Conservation (phyloP, 1,284 basidiomycete species). For the Ceratobasidium sp. region DNA sequence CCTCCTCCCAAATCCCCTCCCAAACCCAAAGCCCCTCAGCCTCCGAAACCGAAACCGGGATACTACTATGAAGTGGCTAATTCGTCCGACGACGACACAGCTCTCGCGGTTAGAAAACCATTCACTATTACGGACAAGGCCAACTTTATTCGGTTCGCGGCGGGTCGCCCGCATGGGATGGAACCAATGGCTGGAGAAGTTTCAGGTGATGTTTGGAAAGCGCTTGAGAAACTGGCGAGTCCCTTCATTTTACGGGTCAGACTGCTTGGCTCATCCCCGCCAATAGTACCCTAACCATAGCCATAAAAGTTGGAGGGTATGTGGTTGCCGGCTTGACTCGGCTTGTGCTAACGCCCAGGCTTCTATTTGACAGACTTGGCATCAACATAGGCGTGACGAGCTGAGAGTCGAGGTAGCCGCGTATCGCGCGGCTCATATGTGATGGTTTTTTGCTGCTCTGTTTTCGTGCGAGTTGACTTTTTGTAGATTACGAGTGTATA, state of each 20-base stretch:
- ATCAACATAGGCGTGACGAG: conserved; percentile 30
- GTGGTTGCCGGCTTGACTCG: background rate
- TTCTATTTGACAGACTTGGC: conserved; percentile 25
- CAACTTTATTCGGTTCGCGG: conserved; percentile 33
- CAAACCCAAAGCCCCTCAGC: conserved; percentile 12
- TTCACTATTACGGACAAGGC: conserved; percentile 17
- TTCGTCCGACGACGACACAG: background rate
- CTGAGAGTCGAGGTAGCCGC: conserved; percentile 1
- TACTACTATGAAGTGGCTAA: conserved; percentile 7
- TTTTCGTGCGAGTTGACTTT: background rate
- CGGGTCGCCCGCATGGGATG: conserved; percentile 38
- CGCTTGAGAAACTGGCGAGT: conserved; percentile 10
- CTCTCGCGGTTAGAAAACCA: background rate
- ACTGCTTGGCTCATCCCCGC: background rate
- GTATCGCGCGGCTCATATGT: conserved; percentile 15
- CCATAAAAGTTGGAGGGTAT: conserved; percentile 35
- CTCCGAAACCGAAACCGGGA: background rate
- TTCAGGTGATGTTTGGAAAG: conserved; percentile 18
- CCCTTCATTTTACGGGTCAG: background rate
- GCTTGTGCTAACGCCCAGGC: background rate
- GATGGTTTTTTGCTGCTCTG: background rate
- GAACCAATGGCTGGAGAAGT: conserved; percentile 18
- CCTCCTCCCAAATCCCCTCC: conserved; percentile 1
- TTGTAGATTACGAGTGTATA: background rate
- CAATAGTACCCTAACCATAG: conserved; percentile 27